phyloP scores from a whole-genome alignment of 2,329 filamentous ascomycete species.

The Microcyclospora pomicola region DNA sequence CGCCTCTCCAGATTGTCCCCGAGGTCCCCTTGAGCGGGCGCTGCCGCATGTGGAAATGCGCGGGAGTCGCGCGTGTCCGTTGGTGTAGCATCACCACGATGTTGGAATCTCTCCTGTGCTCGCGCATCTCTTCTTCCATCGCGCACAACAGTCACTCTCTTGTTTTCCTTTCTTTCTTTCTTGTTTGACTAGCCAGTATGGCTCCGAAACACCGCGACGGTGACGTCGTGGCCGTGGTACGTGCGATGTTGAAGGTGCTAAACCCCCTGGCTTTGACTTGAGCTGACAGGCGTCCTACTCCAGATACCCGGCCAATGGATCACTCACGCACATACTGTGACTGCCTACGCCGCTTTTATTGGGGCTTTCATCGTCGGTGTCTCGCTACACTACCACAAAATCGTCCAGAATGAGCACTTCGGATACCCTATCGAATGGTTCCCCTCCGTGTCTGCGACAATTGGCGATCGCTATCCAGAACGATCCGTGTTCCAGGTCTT shows the following conservation, averaged over 20 bases:
- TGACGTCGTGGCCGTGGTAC: slow-evolving; percentile 47
- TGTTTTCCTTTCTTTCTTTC: slow-evolving; percentile 3
- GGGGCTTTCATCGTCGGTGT: slow-evolving; percentile 69
- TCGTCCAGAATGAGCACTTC: slow-evolving; percentile 71
- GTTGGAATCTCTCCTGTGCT: no score
- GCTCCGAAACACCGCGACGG: slow-evolving; percentile 49
- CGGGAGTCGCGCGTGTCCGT: no score
- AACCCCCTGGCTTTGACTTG: background rate
- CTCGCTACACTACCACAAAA: slow-evolving; percentile 84
- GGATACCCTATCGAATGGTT: slow-evolving; percentile 47
- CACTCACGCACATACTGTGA: slow-evolving; percentile 69
- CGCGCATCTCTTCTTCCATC: no score
- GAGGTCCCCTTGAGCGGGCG: no score
- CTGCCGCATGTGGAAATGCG: no score
- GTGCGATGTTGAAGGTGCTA: slow-evolving; percentile 10
- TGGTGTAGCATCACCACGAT: no score
- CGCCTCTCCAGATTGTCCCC: no score
- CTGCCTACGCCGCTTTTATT: slow-evolving; percentile 77
- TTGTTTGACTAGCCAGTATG: slow-evolving; percentile 27
- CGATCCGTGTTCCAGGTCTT: slow-evolving; percentile 95
- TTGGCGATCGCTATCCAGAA: slow-evolving; percentile 93
- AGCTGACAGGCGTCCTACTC: slow-evolving; percentile 7
- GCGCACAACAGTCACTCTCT: background rate
- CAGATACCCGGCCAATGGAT: slow-evolving; percentile 75
- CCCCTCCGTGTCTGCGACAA: slow-evolving; percentile 50